phyloP scores from a whole-genome alignment of 2,329 filamentous ascomycete genomes.

The Trichoderma breve region DNA sequence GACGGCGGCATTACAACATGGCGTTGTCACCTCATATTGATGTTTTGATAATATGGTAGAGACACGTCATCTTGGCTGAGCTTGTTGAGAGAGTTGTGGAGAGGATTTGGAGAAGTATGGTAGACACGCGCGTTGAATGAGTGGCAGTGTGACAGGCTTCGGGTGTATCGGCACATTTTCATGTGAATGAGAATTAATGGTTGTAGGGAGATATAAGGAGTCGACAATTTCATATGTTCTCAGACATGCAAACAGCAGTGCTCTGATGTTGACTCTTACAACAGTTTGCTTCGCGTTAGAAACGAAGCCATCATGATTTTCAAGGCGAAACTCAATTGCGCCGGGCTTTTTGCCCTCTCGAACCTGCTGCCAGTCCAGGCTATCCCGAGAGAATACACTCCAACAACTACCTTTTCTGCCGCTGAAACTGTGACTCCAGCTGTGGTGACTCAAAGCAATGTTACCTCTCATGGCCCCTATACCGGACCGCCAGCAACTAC shows the following conservation, averaged over 20 bases:
- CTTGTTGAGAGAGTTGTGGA: not conserved
- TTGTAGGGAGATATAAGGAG: too few relatives aligned
- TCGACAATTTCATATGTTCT: not conserved
- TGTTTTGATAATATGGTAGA: not conserved
- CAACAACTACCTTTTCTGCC: slow-evolving; percentile 37
- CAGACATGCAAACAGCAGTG: not conserved
- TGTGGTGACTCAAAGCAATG: slow-evolving; percentile 46
- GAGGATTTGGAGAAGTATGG: not conserved
- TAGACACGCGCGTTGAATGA: not conserved
- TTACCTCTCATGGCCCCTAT: slow-evolving; percentile 68
- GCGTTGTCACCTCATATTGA: slow-evolving; percentile 1
- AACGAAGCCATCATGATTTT: not conserved
- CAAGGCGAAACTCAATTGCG: not conserved
- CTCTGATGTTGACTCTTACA: not conserved
- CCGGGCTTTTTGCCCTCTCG: not conserved
- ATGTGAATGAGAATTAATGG: not conserved
- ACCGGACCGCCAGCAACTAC: slow-evolving; percentile 62
- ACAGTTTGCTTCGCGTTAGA: not conserved
- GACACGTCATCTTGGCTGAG: not conserved
- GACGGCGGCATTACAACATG: slow-evolving; percentile 9
- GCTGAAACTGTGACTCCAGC: slow-evolving; percentile 29
- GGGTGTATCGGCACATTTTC: slow-evolving; percentile 5
- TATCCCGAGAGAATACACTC: not conserved
- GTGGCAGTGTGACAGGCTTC: not conserved
- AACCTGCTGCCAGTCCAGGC: not conserved